Evolutionary conservation across 2,329 filamentous ascomycete genomes (phyloP).

Genomic region (Alternaria burnsii): DNA sequence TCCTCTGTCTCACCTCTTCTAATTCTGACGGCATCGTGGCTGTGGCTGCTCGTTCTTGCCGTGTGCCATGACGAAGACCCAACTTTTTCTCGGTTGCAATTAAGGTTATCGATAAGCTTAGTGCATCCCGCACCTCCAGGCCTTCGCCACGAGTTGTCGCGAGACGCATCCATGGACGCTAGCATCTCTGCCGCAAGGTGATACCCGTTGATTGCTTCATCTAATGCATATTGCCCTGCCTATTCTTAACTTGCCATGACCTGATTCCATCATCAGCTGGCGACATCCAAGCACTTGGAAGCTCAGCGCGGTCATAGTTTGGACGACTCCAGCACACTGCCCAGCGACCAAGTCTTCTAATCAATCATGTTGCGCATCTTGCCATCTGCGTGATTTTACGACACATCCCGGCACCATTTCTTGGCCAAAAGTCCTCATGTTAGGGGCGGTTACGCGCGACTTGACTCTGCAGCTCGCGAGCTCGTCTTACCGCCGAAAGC

Average conservation of each 20-base stretch:
- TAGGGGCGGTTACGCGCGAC: constrained; percentile 24
- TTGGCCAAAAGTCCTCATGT: constrained; percentile 5
- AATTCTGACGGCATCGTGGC: constrained; percentile 59
- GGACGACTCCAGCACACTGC: constrained; percentile 4
- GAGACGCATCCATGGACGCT: constrained; percentile 6
- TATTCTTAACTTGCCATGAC: constrained; percentile 10
- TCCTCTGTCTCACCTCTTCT: constrained; percentile 53
- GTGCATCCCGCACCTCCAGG: constrained; percentile 8
- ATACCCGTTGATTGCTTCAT: constrained; percentile 15
- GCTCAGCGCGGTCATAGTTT: constrained; percentile 1
- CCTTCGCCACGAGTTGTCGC: constrained; percentile 11
- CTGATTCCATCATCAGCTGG: background rate
- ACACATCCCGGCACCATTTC: constrained; percentile 1
- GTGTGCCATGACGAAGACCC: constrained; percentile 34
- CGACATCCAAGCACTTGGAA: background rate
- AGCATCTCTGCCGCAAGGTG: constrained; percentile 9
- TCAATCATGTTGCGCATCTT: background rate
- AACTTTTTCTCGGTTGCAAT: constrained; percentile 33
- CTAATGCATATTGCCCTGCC: constrained; percentile 10
- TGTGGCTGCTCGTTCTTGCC: constrained; percentile 17
- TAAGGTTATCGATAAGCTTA: constrained; percentile 48
- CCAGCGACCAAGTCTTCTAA: constrained; percentile 2
- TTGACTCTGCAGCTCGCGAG: constrained; percentile 5
- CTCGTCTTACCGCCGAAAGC: constrained; percentile 20
- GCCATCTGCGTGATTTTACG: constrained; percentile 1